These are phyloP conservation scores for Lipomyces spencermartinsiae DNA, from an alignment of 805 yeast genomes.

Conservation along the genomic window DNA sequence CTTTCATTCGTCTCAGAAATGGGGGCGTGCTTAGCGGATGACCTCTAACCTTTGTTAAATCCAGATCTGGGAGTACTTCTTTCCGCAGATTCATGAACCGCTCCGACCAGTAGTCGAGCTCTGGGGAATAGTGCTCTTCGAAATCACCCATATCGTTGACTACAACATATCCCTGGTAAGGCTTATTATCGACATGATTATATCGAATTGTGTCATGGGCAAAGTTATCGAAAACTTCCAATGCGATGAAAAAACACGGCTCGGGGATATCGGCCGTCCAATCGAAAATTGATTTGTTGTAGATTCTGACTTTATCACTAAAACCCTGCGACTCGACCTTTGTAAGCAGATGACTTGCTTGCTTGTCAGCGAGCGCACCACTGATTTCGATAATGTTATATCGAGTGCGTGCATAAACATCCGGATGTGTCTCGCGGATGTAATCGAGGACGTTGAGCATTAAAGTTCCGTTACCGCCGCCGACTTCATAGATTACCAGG, in stretches of 20 bases:
- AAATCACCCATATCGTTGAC: slow-evolving; percentile 77
- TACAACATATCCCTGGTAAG: slow-evolving; percentile 78
- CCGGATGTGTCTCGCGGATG: slow-evolving; percentile 67
- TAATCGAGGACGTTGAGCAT: slow-evolving; percentile 77
- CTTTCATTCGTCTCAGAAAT: slow-evolving; percentile 51
- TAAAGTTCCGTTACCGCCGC: slow-evolving; percentile 88
- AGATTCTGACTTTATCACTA: slow-evolving; percentile 61
- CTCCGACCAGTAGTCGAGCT: slow-evolving; percentile 48
- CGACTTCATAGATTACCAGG: slow-evolving; percentile 81
- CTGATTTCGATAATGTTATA: slow-evolving; percentile 79
- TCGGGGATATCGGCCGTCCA: slow-evolving; percentile 58
- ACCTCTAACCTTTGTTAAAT: slow-evolving; percentile 45
- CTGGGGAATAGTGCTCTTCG: slow-evolving; percentile 62
- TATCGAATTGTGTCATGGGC: slow-evolving; percentile 82
- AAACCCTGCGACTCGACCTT: slow-evolving; percentile 54
- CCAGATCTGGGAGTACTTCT: slow-evolving; percentile 38
- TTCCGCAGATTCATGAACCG: slow-evolving; percentile 64
- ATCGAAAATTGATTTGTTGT: slow-evolving; percentile 76
- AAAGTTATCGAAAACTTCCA: slow-evolving; percentile 84
- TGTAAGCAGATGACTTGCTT: slow-evolving; percentile 49
- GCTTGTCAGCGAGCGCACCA: slow-evolving; percentile 64
- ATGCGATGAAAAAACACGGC: slow-evolving; percentile 77
- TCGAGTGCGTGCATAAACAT: slow-evolving; percentile 68
- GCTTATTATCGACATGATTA: slow-evolving; percentile 68
- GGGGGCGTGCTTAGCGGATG: slow-evolving; percentile 69